Conservation (phyloP, 768 basidiomycete species). For the Pseudohyphozyma bogoriensis region DNA sequence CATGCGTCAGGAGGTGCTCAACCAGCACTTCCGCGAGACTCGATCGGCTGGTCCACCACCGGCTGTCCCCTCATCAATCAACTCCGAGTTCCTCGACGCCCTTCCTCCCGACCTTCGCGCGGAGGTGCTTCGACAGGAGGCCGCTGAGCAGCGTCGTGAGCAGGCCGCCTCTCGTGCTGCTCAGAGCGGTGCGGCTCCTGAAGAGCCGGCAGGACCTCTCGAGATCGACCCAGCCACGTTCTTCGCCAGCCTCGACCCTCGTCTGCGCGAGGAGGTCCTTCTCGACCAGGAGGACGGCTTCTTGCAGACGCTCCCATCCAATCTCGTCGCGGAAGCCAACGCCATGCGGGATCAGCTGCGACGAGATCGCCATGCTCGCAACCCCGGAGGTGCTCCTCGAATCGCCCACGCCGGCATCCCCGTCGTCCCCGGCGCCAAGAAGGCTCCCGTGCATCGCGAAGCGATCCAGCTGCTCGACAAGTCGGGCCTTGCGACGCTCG, state of each 20-base stretch:
- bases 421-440: constrained; percentile 37
- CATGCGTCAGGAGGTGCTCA: constrained; percentile 95
- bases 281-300: constrained; percentile 72
- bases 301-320: constrained; percentile 71
- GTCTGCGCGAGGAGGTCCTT: constrained; percentile 78
- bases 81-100: constrained; percentile 88
- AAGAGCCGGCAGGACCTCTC: constrained; percentile 30
- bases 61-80: constrained; percentile 72
- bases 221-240: constrained; percentile 85
- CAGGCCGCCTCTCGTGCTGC: constrained; percentile 13
- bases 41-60: constrained; percentile 49
- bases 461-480: constrained; percentile 90
- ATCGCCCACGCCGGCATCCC: background rate
- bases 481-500: constrained; percentile 71
- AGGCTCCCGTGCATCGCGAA: constrained; percentile 44
- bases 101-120: constrained; percentile 92
- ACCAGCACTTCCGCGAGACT: constrained; percentile 90
- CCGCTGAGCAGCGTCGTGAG: constrained; percentile 60
- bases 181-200: background rate
- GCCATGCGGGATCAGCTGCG: constrained; percentile 46
- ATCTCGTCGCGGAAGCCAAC: constrained; percentile 76
- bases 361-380: constrained; percentile 1
- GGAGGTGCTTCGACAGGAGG: constrained; percentile 93
- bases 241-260: constrained; percentile 82
- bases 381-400: background rate